Percentiles rank a stretch among this genome's conserved stretches.
Conservation (phyloP, 345 rosid genomes). For the Gossypium anomalum region DNA sequence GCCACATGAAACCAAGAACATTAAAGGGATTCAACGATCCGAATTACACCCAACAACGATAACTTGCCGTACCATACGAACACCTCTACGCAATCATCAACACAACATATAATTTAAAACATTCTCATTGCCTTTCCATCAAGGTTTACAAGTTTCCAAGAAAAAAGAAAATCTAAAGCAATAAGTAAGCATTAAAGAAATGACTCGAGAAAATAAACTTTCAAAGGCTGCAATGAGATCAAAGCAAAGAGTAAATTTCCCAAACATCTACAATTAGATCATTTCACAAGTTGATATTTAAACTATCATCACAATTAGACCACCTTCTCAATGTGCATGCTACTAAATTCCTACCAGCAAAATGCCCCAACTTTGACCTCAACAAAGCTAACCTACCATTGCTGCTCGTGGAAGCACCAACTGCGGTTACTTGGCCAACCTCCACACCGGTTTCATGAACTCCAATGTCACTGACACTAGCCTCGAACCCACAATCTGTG, state of each 20-base stretch:
- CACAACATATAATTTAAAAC: not conserved
- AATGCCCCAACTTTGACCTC: conserved; percentile 51
- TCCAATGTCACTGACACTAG: conserved; percentile 32
- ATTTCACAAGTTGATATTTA: conserved; percentile 33
- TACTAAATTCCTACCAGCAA: conserved; percentile 48
- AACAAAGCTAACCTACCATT: conserved; percentile 49
- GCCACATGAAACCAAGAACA: not conserved
- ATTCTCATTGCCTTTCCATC: not conserved
- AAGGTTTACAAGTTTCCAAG: not conserved
- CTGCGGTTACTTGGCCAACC: conserved; percentile 26
- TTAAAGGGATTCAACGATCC: not conserved
- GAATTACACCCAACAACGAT: not conserved
- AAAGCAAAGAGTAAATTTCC: conserved; percentile 16
- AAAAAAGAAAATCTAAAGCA: not conserved
- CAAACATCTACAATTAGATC: conserved; percentile 2
- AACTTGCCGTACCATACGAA: not conserved
- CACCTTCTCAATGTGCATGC: conserved; percentile 56
- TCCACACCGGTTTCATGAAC: conserved; percentile 42
- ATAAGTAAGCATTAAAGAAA: conserved; percentile 3
- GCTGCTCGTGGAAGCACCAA: conserved; percentile 33
- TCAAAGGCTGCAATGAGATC: not conserved
- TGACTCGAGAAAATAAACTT: not conserved
- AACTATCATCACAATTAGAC: conserved; percentile 35
- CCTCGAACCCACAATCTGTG: conserved; percentile 31
- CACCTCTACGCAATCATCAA: not conserved